These are phyloP conservation scores for Lentinus tigrinus DNA, from an alignment of 768 basidiomycete species.

Conservation along the genomic window DNA sequence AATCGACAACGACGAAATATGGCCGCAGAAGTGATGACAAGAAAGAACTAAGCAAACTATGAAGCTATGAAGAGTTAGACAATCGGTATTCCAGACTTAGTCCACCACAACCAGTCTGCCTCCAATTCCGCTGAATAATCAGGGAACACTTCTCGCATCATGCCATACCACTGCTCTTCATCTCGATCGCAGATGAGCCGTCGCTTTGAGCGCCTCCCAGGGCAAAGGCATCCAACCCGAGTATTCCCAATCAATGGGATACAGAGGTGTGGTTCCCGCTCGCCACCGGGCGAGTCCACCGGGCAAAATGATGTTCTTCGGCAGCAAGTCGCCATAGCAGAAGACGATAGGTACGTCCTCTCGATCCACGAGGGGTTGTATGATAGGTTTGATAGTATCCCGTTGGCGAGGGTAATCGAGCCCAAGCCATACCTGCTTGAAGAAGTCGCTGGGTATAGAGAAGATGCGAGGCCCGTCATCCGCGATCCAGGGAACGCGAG, in stretches of 20 bases:
- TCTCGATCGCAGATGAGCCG: conserved; percentile 6
- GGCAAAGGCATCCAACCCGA: conserved; percentile 16
- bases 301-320: conserved; percentile 14
- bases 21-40: too few species aligned
- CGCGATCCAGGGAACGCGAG: conserved; percentile 15
- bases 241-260: conserved; percentile 18
- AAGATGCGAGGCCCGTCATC: conserved; percentile 7
- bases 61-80: too few species aligned
- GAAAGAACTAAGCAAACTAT: too few species aligned
- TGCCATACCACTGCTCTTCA: conserved; percentile 11
- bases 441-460: conserved; percentile 3
- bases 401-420: neutral
- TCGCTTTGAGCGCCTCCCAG: conserved; percentile 21
- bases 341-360: conserved; percentile 17
- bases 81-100: neutral
- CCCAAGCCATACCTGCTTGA: conserved; percentile 12
- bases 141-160: conserved; percentile 9
- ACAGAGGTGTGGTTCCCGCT: neutral
- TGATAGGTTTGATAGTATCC: conserved; percentile 1
- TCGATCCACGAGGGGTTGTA: conserved; percentile 12
- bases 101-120: conserved; percentile 14
- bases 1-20: too few species aligned
- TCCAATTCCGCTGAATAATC: conserved; percentile 5
- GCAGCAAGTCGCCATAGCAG: conserved; percentile 15
- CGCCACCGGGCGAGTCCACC: conserved; percentile 13